Percentiles rank a stretch among this genome's conserved stretches.
Evolutionary conservation across 345 rosid genomes (phyloP).

Genomic region (Brassica carinata): DNA sequence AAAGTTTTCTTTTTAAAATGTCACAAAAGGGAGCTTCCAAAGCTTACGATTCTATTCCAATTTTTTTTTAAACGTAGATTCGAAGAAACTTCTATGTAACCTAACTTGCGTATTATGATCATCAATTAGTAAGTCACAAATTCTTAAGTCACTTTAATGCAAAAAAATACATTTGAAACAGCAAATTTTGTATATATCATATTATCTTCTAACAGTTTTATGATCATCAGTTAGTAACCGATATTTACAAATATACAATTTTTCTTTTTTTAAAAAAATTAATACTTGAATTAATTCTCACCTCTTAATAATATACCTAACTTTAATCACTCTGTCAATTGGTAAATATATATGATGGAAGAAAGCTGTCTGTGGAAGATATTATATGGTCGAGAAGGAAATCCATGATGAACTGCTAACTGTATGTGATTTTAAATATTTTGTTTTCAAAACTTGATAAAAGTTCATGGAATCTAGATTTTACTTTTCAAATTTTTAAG

Average conservation of each 20-base stretch:
- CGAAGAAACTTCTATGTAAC: background rate
- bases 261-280: background rate
- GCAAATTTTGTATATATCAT: background rate
- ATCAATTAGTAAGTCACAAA: background rate
- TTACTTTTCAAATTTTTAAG: background rate
- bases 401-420: too few species aligned
- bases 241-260: background rate
- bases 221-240: background rate
- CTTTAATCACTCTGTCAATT: background rate
- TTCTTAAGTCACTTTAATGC: background rate
- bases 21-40: background rate
- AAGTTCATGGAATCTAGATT: background rate
- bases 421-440: background rate
- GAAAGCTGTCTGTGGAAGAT: background rate
- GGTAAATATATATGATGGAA: background rate
- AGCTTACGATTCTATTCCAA: background rate
- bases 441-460: background rate
- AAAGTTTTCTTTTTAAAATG: background rate
- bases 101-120: background rate
- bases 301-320: background rate
- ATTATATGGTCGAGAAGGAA: background rate
- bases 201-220: background rate
- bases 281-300: background rate
- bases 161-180: background rate
- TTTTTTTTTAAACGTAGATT: background rate